A percentile compares a stretch with the other conserved stretches of the same genome.
Evolutionary conservation across 805 yeast genomes (phyloP).

Genomic region (Wickerhamomyces hampshirensis): DNA sequence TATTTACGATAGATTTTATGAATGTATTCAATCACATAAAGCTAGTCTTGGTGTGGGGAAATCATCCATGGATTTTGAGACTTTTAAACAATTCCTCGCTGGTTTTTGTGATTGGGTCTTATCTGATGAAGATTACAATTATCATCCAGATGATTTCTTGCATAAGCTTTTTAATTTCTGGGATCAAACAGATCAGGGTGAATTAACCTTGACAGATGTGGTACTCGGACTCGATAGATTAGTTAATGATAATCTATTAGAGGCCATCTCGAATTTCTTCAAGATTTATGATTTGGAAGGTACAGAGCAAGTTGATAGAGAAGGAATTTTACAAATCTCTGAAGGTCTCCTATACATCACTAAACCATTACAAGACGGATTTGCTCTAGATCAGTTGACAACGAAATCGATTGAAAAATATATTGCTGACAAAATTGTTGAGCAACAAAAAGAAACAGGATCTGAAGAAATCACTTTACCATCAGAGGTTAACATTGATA

Average conservation of each 20-base stretch:
- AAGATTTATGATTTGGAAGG: slow-evolving; percentile 61
- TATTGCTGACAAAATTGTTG: slow-evolving; percentile 56
- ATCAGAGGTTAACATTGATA: slow-evolving; percentile 52
- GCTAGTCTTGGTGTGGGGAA: slow-evolving; percentile 46
- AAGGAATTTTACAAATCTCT: slow-evolving; percentile 75
- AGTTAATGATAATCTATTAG: slow-evolving; percentile 70
- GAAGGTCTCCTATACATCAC: slow-evolving; percentile 84
- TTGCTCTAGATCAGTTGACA: slow-evolving; percentile 59
- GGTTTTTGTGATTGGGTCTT: slow-evolving; percentile 77
- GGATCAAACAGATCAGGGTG: slow-evolving; percentile 54
- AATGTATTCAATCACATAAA: slow-evolving; percentile 64
- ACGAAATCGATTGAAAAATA: slow-evolving; percentile 57
- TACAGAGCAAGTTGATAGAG: slow-evolving; percentile 63
- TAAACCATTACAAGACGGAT: slow-evolving; percentile 78
- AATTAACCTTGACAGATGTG: slow-evolving; percentile 62
- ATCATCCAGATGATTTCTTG: slow-evolving; percentile 44
- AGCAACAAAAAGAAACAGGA: slow-evolving; percentile 28
- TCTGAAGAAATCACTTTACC: slow-evolving; percentile 46
- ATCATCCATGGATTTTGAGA: slow-evolving; percentile 68
- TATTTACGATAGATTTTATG: slow-evolving; percentile 80
- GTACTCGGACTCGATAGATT: slow-evolving; percentile 69
- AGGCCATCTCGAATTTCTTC: slow-evolving; percentile 72
- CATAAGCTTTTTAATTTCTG: slow-evolving; percentile 63
- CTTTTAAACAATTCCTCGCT: slow-evolving; percentile 69
- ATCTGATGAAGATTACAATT: slow-evolving; percentile 33